These are phyloP conservation scores for Colletotrichum spaethianum DNA, from an alignment of 2,329 filamentous ascomycete species.

Conservation along the genomic window DNA sequence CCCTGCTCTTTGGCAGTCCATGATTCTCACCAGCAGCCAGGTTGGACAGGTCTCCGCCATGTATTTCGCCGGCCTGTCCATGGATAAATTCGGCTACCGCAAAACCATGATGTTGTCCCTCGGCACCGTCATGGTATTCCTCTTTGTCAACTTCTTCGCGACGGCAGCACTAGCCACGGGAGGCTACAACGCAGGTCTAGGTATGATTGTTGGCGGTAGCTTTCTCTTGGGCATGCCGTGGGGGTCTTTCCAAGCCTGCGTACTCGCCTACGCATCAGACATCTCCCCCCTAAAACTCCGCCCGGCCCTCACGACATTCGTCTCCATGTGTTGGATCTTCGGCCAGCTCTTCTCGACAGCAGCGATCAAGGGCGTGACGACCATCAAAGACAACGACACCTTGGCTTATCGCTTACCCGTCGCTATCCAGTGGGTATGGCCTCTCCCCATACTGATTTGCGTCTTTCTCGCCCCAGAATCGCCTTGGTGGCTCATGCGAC, in stretches of 20 bases:
- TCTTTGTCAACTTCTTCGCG: slow-evolving; percentile 34
- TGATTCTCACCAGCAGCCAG: slow-evolving; percentile 22
- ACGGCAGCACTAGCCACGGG: slow-evolving; percentile 53
- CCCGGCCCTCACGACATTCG: slow-evolving; percentile 54
- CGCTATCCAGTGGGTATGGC: slow-evolving; percentile 56
- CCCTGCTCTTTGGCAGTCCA: slow-evolving; percentile 59
- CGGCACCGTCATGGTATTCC: slow-evolving; percentile 17
- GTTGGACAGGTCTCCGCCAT: slow-evolving; percentile 27
- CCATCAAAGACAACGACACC: slow-evolving; percentile 38
- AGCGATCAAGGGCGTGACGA: slow-evolving; percentile 50
- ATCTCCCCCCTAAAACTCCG: slow-evolving; percentile 50
- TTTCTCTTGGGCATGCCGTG: slow-evolving; percentile 55
- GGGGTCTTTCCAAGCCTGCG: slow-evolving; percentile 51
- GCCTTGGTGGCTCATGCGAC: slow-evolving; percentile 55
- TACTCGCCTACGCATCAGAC: slow-evolving; percentile 56
- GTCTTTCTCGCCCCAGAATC: slow-evolving; percentile 55
- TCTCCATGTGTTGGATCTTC: slow-evolving; percentile 58
- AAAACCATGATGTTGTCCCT: slow-evolving; percentile 32
- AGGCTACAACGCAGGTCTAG: slow-evolving; percentile 49
- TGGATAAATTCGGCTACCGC: slow-evolving; percentile 30
- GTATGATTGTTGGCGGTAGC: slow-evolving; percentile 51
- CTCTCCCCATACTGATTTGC: slow-evolving; percentile 51
- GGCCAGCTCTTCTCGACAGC: slow-evolving; percentile 55
- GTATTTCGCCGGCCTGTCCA: slow-evolving; percentile 18
- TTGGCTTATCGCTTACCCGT: slow-evolving; percentile 57